A percentile compares a stretch with the other conserved stretches of the same genome.
These are phyloP conservation scores for Sanghuangporus weigelae DNA, from an alignment of 1,284 basidiomycete species.

Conservation along the genomic window DNA sequence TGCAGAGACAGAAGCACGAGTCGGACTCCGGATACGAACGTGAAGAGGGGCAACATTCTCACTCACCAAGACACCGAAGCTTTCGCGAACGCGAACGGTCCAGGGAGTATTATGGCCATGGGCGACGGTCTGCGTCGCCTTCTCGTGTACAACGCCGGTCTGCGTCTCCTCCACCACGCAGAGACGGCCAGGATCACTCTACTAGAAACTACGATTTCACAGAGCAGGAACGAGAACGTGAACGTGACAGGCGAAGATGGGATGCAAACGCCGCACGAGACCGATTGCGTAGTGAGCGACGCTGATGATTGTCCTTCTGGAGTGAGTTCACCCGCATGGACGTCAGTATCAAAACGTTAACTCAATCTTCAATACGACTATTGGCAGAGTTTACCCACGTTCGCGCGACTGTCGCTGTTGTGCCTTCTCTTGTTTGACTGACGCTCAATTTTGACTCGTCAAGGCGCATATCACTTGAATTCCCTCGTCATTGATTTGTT, in stretches of 20 bases:
- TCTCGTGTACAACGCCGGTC: neutral
- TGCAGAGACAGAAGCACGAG: conserved; percentile 7
- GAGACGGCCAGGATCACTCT: neutral
- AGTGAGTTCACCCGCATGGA: neutral
- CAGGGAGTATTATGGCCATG: neutral
- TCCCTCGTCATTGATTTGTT: neutral
- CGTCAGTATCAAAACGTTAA: neutral
- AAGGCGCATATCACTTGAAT: neutral
- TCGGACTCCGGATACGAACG: conserved; percentile 7
- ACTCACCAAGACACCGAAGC: conserved; percentile 7
- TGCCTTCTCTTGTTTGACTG: neutral
- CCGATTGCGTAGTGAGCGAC: neutral
- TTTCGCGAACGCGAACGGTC: conserved; percentile 9
- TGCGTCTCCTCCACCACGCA: neutral
- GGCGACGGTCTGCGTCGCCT: conserved; percentile 4
- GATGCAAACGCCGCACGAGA: conserved; percentile 9
- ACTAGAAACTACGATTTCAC: neutral
- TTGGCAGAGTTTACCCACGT: neutral
- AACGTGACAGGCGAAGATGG: conserved; percentile 11
- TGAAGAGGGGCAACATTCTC: conserved; percentile 9
- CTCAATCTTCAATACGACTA: neutral
- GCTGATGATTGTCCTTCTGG: neutral
- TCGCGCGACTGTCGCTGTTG: neutral
- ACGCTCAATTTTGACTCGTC: neutral
- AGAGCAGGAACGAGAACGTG: conserved; percentile 8